Evolutionary conservation across 306 rosid species (phyloP), one percentile per base, ranked within the genome.

Genomic region (Begonia peltatifolia): DNA sequence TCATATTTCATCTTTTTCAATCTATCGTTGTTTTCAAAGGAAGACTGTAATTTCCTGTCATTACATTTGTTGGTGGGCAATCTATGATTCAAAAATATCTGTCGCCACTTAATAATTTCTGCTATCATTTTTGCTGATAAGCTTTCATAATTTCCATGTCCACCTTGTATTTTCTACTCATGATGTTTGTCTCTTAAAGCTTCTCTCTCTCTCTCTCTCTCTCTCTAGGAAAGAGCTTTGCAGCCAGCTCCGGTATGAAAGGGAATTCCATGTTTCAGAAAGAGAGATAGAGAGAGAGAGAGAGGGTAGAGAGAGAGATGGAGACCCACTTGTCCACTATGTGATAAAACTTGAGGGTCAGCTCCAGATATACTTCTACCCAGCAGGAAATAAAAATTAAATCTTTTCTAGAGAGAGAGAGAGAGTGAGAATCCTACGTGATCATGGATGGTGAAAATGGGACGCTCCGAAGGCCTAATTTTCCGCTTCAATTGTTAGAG

Each of bases 161-260:
- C 46, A 38, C 8, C 30, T 2, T 23, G 41, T 38, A 69, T 69
- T 79, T 84, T 71, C 73, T 80, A 81, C 93, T 82, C 87, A 89
- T 82, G 76, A 82, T 74, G 76, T 75, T 82, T 77, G 93, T 84
- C 78, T 93, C 93, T 84, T 80, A 79, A 84, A 84, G 93, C 84
- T 66, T 73, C 63, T 68, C 69, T 61, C 68, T 62, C 65, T 61
- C 58, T 48, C 54, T 63, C 25, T 41, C 12, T 46, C 20, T 64
- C 7, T 55, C 60, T 66, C 48, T 63, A 64, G 54, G 59, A 61
- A 56, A 68, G 71, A 71, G 71, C 77, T 70, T 68, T 77, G 69
- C 76, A 66, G 70, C 74, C 76, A 63, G 49, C 76, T 74, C 92
- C 88, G 82, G 69, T 75, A 68, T 73, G 72, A 84, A 77, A 74